Base-by-base conservation (phyloP, 106 monocot species). In the Iris macrosiphon region DNA sequence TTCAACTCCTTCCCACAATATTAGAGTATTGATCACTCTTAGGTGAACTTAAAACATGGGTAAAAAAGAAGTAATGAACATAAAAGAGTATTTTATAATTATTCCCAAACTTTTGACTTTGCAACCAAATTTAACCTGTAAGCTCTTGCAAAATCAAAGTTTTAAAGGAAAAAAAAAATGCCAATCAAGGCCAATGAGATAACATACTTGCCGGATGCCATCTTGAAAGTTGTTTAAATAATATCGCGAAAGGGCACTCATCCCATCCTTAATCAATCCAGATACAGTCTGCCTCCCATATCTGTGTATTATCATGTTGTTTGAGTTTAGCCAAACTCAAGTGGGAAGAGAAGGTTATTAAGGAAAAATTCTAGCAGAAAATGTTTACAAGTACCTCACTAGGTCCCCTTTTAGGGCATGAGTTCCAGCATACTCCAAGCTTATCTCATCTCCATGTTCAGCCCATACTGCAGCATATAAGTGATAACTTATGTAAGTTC, bases 141-240 rank as follows among this genome's bases (percentile, higher is more conserved):
- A n/a, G n/a, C n/a, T n/a, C n/a, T n/a, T n/a, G n/a, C n/a, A n/a
- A n/a, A n/a, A n/a, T n/a, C n/a, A n/a, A n/a, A n/a, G n/a, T n/a
- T n/a, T n/a, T n/a, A n/a, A n/a, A n/a, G 7, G 20, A 19, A 14
- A 31, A 14, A 26, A 31, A 6, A 43, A 32, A 3, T n/a, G n/a
- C n/a, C 19, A 29, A 43, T 39, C 18, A 41, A 24, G n/a, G 1
- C 31, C n/a, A 52, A 12, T 7, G 30, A 43, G 14, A 12, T 32
- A 40, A 62, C 61, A 46, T 81, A 94, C 94, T 63, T 94, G 94
- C 31, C 94, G 78, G 55, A 82, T 44, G 23, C 94, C 94, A 76
- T 94, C 94, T 30, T 94, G 94, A 68, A 94, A 94, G 75, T 94
- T 94, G 61, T 94, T 94, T 69, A 94, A 65, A 54, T 85, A 94